A percentile compares a stretch with the other conserved stretches of the same genome.
phyloP scores from a whole-genome alignment of 75 land plant genomes.

The Sequoia sempervirens region DNA sequence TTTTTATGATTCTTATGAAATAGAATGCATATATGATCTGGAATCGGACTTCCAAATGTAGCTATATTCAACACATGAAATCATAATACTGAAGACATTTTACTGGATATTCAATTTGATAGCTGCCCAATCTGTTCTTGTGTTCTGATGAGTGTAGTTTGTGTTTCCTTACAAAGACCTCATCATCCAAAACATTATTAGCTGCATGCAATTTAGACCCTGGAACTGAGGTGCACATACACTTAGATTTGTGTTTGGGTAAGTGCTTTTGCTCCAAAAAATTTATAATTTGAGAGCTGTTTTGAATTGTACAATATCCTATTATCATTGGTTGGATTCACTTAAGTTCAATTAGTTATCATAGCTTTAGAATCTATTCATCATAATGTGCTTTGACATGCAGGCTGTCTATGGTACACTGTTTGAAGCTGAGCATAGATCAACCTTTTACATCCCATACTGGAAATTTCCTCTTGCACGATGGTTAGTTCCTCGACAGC shows the following conservation, averaged over 20 bases:
- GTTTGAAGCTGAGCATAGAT: conserved; percentile 96
- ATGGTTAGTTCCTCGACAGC: conserved; percentile 93
- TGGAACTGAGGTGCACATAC: not conserved
- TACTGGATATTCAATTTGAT: not conserved
- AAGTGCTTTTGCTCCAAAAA: not conserved
- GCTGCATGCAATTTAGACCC: not conserved
- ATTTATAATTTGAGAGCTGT: not conserved
- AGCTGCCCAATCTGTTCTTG: not conserved
- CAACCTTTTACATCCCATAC: conserved; percentile 97
- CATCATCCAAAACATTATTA: not conserved
- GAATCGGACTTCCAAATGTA: not conserved
- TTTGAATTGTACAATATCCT: not conserved
- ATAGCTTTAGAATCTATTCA: not conserved
- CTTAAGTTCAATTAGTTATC: not conserved
- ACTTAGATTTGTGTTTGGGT: not conserved
- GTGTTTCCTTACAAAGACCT: not conserved
- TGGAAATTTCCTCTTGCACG: conserved; percentile 91
- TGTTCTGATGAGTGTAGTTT: not conserved
- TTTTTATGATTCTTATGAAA: too few species aligned
- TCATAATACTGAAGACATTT: not conserved
- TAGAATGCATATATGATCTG: too few species aligned
- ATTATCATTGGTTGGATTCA: not conserved
- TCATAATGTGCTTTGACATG: conserved; percentile 7
- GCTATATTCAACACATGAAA: not conserved
- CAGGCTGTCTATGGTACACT: conserved; percentile 99